Evolutionary conservation across 192 early-diverging fungal genomes (phyloP).

Genomic region (Chytriomyces sp.): DNA sequence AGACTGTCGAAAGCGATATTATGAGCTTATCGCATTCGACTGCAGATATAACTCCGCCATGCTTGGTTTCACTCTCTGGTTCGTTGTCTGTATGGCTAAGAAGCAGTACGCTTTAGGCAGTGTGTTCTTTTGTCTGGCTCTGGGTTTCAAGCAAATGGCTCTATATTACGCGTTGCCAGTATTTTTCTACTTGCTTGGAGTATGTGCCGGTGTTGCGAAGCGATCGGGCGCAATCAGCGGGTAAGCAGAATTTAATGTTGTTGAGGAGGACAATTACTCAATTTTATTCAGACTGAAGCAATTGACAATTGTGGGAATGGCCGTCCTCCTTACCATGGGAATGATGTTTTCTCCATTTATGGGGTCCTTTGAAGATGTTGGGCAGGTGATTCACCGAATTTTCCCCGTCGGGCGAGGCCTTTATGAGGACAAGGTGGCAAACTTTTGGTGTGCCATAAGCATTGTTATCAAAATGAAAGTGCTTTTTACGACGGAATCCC

Average conservation of each 20-base stretch:
- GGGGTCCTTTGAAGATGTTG: constrained; percentile 59
- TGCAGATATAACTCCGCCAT: constrained; percentile 89
- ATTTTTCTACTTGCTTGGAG: constrained; percentile 86
- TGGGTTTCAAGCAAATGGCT: constrained; percentile 97
- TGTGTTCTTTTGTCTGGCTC: constrained; percentile 79
- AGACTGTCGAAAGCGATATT: not conserved
- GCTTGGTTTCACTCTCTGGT: constrained; percentile 88
- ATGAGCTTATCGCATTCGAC: not conserved
- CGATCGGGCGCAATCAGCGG: constrained; percentile 1
- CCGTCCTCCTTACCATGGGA: constrained; percentile 75
- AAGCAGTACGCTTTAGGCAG: constrained; percentile 73
- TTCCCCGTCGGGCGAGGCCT: constrained; percentile 93
- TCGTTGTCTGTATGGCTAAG: constrained; percentile 68
- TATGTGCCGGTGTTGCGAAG: constrained; percentile 42
- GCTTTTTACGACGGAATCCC: constrained; percentile 60
- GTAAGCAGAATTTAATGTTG: not conserved
- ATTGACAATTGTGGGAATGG: constrained; percentile 73
- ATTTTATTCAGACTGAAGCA: constrained; percentile 47
- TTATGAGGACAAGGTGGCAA: constrained; percentile 99
- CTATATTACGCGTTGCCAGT: constrained; percentile 91
- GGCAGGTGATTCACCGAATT: constrained; percentile 80
- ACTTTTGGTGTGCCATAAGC: constrained; percentile 94
- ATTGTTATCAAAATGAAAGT: constrained; percentile 82
- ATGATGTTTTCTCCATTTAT: constrained; percentile 75
- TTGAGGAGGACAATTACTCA: not conserved